Base-by-base conservation (phyloP, 2,329 filamentous ascomycete species). In the Colletotrichum siamense region DNA sequence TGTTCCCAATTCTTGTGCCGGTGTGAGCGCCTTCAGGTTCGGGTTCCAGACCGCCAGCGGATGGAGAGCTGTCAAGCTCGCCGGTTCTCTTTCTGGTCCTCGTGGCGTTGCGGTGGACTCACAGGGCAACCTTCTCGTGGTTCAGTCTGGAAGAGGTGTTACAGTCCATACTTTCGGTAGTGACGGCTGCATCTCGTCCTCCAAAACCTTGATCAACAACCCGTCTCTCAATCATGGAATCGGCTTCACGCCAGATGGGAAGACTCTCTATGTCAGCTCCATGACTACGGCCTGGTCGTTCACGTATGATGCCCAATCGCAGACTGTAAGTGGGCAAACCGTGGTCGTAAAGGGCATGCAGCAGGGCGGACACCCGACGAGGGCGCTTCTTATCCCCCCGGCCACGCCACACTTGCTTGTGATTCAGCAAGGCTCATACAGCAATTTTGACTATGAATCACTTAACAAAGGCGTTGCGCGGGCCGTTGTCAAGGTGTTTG, bases 301-400 rank as follows among this genome's bases (percentile, higher is more conserved):
- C 89, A 82, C 84, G 44, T 94, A 94, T 80, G 86, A 93, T 80
- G 81, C 89, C 10, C 81, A 82, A 8, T 84, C 86, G 8, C 84
- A 86, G 69, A 88, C 88, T 15, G 87, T 88, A 61, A 85, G 85
- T 63, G 84, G 84, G 73, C 86, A 88, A 74, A 84, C 84, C 79
- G 84, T 85, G 6, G 81, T 86, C 22, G 80, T 87, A 24, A 81
- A 79, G 66, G 82, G 83, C 75, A 87, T 87, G 82, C 83, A 84
- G 73, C 80, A 83, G 15, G 85, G 84, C 13, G 82, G 86, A 39
- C 86, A 87, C 79, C 84, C 84, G 36, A 85, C 85, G 0, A 80
- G 86, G 24, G 84, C 83, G 52, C 74, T 87, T 18, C 77, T 84
- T 22, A 82, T 87, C 10, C 83, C 84, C 15, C 81, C 81, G 16